Evolutionary conservation across 2,329 filamentous ascomycete genomes (phyloP), one percentile per base, ranked within the genome.

Genomic region (Xylaria arbuscula): DNA sequence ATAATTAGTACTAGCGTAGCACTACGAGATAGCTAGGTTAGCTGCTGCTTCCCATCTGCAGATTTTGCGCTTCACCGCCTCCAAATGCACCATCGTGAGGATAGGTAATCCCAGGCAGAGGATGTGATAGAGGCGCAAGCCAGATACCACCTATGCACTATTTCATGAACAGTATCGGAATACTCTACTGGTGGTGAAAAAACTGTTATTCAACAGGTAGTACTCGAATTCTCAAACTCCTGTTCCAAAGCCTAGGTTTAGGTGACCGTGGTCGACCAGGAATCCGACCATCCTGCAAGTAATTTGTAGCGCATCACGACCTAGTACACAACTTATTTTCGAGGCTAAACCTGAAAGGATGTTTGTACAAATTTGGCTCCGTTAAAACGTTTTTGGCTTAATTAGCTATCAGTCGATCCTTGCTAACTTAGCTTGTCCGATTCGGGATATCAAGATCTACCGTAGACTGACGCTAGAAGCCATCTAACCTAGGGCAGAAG

Each of bases 191-290:
- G 13, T 48, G 9, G 13, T 62, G 22, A 32, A 22, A 45, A 45
- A 17, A 36, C 40, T 34, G 9, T 13, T 11, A 15, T 22, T 34
- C 7, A 28, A 28, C 28, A 28, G 28, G 28, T 28, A 64, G 11
- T 38, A 66, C 42, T 47, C 58, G 47, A 57, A 58, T 63, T 66
- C 58, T 38, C 28, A 45, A 62, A 45, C 17, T 45, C 40, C 40
- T 63, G 28, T 45, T 53, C 19, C 24, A 42, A 3, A 36, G 24
- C 3, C 36, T 24, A 7, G 24, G 19, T 19, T 19, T 15, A 1
- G 40, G n/a, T 38, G 36, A 38, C 36, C n/a, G 34, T 40, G 10
- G n/a, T 13, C 15, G 7, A 32, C 22, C 24, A 3, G 6, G 5
- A n/a, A 13, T 34, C 13, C 4, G 28, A 34, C 19, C 19, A 15